Evolutionary conservation across 495 filamentous ascomycete species (phyloP).

Genomic region (Penicillium paxilli): DNA sequence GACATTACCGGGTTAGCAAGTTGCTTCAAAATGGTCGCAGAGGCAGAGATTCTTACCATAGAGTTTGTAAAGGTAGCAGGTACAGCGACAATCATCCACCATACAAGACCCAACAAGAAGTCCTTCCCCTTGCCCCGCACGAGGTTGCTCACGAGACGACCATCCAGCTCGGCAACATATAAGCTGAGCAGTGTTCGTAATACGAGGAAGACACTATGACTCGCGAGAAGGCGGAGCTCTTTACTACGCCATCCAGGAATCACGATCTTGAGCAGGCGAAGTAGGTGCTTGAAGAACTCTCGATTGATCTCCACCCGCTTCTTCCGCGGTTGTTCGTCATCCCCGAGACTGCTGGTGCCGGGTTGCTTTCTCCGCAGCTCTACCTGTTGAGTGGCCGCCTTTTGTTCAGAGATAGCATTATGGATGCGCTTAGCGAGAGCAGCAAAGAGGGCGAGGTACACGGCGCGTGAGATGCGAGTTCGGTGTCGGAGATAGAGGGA

Average conservation of each 20-base stretch:
- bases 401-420: conserved; percentile 89
- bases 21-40: conserved; percentile 12
- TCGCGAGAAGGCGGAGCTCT: conserved; percentile 80
- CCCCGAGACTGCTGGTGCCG: conserved; percentile 53
- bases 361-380: conserved; percentile 55
- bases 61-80: conserved; percentile 98
- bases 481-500: conserved; percentile 80
- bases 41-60: conserved; percentile 67
- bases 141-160: conserved; percentile 83
- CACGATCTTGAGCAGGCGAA: conserved; percentile 79
- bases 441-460: conserved; percentile 89
- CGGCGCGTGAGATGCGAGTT: conserved; percentile 82
- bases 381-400: conserved; percentile 78
- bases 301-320: conserved; percentile 85
- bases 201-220: conserved; percentile 86
- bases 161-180: conserved; percentile 95
- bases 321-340: conserved; percentile 59
- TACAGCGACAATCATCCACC: conserved; percentile 99
- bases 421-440: conserved; percentile 87
- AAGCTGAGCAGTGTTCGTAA: conserved; percentile 86
- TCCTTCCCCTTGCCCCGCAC: conserved; percentile 90
- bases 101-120: conserved; percentile 84
- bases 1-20: conserved; percentile 5
- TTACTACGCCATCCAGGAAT: conserved; percentile 88
- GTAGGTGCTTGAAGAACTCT: conserved; percentile 88